phyloP scores from a whole-genome alignment of 768 basidiomycete genomes.

The Lactarius hatsudake region DNA sequence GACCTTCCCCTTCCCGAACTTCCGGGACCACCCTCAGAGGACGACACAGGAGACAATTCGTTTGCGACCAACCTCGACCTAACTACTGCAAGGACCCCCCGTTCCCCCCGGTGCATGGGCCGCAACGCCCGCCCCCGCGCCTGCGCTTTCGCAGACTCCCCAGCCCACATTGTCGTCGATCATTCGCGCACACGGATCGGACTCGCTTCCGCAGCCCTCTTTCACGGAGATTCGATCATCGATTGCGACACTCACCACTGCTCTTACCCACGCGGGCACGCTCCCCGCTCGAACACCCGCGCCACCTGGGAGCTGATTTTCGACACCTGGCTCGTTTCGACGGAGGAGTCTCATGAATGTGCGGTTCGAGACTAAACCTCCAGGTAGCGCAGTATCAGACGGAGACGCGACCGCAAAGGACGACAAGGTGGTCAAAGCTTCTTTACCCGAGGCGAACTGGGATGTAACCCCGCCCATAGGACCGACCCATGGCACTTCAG shows the following conservation, averaged over 20 bases:
- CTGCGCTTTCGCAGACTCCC: constrained; percentile 27
- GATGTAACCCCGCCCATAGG: background rate
- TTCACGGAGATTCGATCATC: constrained; percentile 5
- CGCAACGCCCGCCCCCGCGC: constrained; percentile 38
- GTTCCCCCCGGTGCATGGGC: constrained; percentile 47
- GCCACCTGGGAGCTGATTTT: constrained; percentile 45
- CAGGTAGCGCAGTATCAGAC: constrained; percentile 34
- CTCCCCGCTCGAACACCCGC: constrained; percentile 41
- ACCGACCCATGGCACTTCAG: background rate
- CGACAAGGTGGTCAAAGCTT: background rate
- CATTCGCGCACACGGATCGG: constrained; percentile 20
- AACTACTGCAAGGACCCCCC: constrained; percentile 44
- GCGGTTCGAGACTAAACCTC: constrained; percentile 56
- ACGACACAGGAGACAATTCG: constrained; percentile 39
- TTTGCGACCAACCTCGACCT: constrained; percentile 34
- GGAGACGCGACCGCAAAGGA: constrained; percentile 23
- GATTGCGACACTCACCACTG: background rate
- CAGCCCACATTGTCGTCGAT: constrained; percentile 8
- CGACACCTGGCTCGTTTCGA: constrained; percentile 47
- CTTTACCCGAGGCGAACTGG: constrained; percentile 16
- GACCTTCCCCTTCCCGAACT: constrained; percentile 66
- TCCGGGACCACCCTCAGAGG: constrained; percentile 55
- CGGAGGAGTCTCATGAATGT: constrained; percentile 66
- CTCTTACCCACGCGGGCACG: constrained; percentile 20
- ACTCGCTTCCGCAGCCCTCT: constrained; percentile 26